Evolutionary conservation across 192 early-diverging fungal species (phyloP), one percentile per base, ranked within the genome.

Genomic region (Borealophlyctis nickersoniae): DNA sequence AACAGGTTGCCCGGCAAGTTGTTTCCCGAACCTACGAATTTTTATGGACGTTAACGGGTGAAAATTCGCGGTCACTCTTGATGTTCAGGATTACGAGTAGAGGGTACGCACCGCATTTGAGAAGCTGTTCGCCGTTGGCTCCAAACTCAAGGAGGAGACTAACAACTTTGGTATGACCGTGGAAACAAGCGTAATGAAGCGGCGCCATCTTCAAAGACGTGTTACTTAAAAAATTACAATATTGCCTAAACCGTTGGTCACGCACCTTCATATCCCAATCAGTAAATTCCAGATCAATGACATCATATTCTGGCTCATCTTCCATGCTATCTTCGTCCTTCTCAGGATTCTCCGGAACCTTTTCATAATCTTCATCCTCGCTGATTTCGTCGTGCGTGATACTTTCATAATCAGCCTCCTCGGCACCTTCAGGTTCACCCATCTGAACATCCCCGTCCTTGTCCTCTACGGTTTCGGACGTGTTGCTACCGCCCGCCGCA

Each of bases 201-300:
- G 65, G 65, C 13, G 65, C 29, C 65, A 66, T 66, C 54, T 64
- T 22, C 9, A 58, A n/a, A 59, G n/a, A 55, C 11, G 16, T 5
- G 14, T 11, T 27, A 59, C 27, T 32, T n/a, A 28, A 32, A 13
- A 22, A 11, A 62, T n/a, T n/a, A n/a, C n/a, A n/a, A n/a, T n/a
- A n/a, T n/a, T n/a, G n/a, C n/a, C n/a, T n/a, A n/a, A n/a, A n/a
- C n/a, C n/a, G n/a, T n/a, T n/a, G n/a, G n/a, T n/a, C n/a, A 62
- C 56, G 23, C 58, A 62, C 60, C 60, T 63, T 65, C 27, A 65
- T 32, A 49, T 66, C 65, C 65, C 65, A 66, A 30, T 66, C 65
- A 22, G 16, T 45, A 24, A 28, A 50, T 3, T 3, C 28, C 7
- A 67, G 23, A 49, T 66, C 65, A 67, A 66, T 60, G 23, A 66